Base-by-base conservation (phyloP, 2,329 filamentous ascomycete species). In the Phialophora tarda region DNA sequence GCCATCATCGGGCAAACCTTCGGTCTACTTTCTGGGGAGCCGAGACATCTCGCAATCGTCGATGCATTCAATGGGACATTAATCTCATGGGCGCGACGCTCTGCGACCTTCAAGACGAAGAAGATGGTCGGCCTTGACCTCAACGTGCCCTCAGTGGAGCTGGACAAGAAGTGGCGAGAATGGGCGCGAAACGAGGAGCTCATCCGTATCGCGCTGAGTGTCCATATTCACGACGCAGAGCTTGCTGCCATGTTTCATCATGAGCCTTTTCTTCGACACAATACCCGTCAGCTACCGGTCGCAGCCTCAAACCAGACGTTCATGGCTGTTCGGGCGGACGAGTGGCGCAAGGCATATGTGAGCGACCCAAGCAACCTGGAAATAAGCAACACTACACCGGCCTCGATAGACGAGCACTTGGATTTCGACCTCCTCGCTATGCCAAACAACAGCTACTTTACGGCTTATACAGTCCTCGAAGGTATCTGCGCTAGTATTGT, bases 21-120 rank as follows among this genome's bases (percentile, higher is more conserved):
- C 55, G 74, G 71, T 23, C 69, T 76, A 1, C 69, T 76, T 7
- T 72, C 74, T 2, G 73, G 74, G n/a, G 61, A 71, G 21, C 71
- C 74, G 5, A 73, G 70, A 44, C 65, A 73, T 56, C 72, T 76
- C 3, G 65, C 73, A 5, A 61, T 75, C 30, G 74, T 74, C 14
- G 73, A 75, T 67, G 70, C 74, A 0, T 73, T 76, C n/a, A 74
- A 76, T 51, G 75, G 75, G 0, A 74, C 74, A 8, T 67, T 75
- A 4, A 70, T 73, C 26, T 72, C 74, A 14, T 75, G 74, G 74
- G 73, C 74, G 3, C 73, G 74, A 2, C 69, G 69, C 5, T 61
- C 65, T n/a, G 59, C 61, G 32, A 65, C 67, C 24, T 71, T 71
- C 66, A 72, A 73, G 50, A 69, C 71, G 10, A 72, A 70, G 55